phyloP scores from a whole-genome alignment of 129 eudicot species.

The Apium graveolens region DNA sequence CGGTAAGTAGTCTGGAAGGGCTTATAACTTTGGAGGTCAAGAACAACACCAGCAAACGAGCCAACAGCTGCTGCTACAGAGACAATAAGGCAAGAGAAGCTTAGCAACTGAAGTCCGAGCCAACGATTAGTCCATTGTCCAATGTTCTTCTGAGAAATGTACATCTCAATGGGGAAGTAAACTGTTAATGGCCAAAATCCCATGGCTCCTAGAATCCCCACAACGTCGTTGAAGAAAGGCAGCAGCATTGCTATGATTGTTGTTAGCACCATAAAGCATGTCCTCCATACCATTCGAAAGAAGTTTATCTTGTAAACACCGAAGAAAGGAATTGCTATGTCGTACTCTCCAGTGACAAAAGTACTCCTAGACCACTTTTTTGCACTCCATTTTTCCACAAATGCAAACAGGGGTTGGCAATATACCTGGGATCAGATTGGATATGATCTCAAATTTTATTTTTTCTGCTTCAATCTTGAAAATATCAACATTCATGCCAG shows the following conservation, averaged over 20 bases:
- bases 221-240: constrained; percentile 73
- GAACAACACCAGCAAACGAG: constrained; percentile 14
- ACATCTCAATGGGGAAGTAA: constrained; percentile 68
- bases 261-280: constrained; percentile 33
- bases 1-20: constrained; percentile 13
- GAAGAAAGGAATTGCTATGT: constrained; percentile 37
- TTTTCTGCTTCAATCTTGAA: too few relatives aligned
- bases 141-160: constrained; percentile 52
- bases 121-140: constrained; percentile 42
- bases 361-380: constrained; percentile 38
- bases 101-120: constrained; percentile 47
- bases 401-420: constrained; percentile 64
- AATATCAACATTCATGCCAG: neutral
- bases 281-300: constrained; percentile 56
- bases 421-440: constrained; percentile 28
- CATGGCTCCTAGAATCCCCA: constrained; percentile 63
- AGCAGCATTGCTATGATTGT: constrained; percentile 48
- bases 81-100: constrained; percentile 43
- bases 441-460: neutral
- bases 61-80: constrained; percentile 67
- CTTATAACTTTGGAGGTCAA: constrained; percentile 9
- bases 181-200: constrained; percentile 72
- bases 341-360: constrained; percentile 41
- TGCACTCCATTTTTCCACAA: constrained; percentile 55
- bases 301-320: constrained; percentile 46